Base-by-base conservation (phyloP, 2,329 filamentous ascomycete genomes). In the Paracamarosporium sp. region DNA sequence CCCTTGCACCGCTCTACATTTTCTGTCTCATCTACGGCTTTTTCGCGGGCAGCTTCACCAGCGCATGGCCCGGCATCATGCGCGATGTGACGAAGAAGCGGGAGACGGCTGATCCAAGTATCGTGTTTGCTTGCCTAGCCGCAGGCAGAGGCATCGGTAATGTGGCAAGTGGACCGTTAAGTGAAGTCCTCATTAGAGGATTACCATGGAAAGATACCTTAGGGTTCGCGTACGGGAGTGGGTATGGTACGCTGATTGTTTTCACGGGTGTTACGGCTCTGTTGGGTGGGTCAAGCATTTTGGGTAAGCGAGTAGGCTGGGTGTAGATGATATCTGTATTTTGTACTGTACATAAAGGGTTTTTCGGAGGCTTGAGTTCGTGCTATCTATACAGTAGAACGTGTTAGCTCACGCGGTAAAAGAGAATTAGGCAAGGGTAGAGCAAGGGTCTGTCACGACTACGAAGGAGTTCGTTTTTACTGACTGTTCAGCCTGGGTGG, bases 101-200 rank as follows among this genome's bases (percentile, higher is more conserved):
- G 2, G 61, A 54, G 7, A 52, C 65, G 5, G 69, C 57, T n/a
- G 67, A 68, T 2, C 72, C 78, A 0, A 76, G 76, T 0, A 78
- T 84, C 54, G 74, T 84, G 1, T 81, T 83, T 55, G 78, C 76
- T 0, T 67, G 81, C 9, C 68, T 85, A 58, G 75, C 75, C 2
- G 77, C 78, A 4, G 82, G 82, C 0, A 75, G 81, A 15, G 83
- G 83, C 0, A 77, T 85, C 47, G 83, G 83, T 1, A 81, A 80
- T 65, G 76, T 85, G 4, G 75, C 79, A 0, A 78, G 75, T 53
- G 83, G 83, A 1, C 83, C 83, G 0, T 59, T 85, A 41, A 84
- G 81, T 54, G 82, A 83, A 59, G 74, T 68, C 13, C 57, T 82
- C 51, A 57, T 81, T 13, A 60, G 62, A 22, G 63, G 36, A 5